Base-by-base conservation (phyloP, 139 green algal species). In the Deuterostichococcus epilithicus region DNA sequence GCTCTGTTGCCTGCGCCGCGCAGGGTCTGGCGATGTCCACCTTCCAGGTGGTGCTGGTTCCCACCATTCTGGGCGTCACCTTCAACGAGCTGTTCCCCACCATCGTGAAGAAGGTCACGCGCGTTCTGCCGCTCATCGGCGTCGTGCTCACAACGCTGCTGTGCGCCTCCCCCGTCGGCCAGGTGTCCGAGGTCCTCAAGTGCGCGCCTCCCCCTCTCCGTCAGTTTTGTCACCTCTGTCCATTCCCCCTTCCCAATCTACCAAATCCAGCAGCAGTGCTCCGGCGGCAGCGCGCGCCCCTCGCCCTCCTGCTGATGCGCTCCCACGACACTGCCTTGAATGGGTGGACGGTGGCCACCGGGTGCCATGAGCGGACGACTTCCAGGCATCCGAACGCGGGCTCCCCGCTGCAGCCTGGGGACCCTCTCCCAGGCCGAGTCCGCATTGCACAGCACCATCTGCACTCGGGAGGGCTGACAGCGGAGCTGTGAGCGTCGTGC, bases 21-120 rank as follows among this genome's bases (percentile, higher is more conserved):
- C 83, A 85, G 83, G 86, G 74, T 26, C 72, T 89, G 60, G 85
- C 85, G n/a, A 34, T 79, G 37, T 85, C 76, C 28, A 89, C 86
- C 13, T 85, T 93, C 72, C 83, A 93, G 80, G 88, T 97, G 58
- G 91, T 97, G 33, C 85, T 95, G 34, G 68, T 94, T 34, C 92
- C 92, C 78, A 93, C 88, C 5, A 34, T 93, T 30, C 18, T 89
- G 20, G 91, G 91, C 35, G 81, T 96, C 18, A 28, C 77, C 22
- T 39, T 86, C 33, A 94, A 94, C 75, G 84, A 90, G 74, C 63
- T 83, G 28, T 88, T 86, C 68, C 86, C 84, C 23, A 81, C 82
- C 45, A 33, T 83, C 63, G 89, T 90, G n/a, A 74, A 74, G 66
- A 84, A 86, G 77, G 78, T 94, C 42, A 84, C 77, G 73, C 82